These are phyloP conservation scores for Acacia confusa DNA, from an alignment of 306 rosid genomes.

Conservation along the genomic window DNA sequence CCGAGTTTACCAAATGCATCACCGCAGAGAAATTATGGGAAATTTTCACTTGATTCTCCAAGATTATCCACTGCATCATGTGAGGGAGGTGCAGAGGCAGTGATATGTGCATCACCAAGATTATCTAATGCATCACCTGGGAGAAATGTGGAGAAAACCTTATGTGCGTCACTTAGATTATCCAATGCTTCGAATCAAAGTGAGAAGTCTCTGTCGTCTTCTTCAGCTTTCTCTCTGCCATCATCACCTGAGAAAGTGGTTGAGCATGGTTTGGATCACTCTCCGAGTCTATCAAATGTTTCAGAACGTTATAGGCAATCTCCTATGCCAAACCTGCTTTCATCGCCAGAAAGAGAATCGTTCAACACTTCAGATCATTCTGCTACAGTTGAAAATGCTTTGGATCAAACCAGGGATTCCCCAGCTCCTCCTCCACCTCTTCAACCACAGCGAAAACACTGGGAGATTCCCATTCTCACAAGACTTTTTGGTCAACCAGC, in stretches of 20 bases:
- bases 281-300: slow-evolving; percentile 49
- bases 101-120: neutral
- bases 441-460: slow-evolving; percentile 35
- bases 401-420: neutral
- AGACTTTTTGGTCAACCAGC: slow-evolving; percentile 11
- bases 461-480: slow-evolving; percentile 31
- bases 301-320: slow-evolving; percentile 40
- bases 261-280: slow-evolving; percentile 39
- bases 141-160: slow-evolving; percentile 21
- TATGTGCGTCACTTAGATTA: slow-evolving; percentile 15
- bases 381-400: slow-evolving; percentile 4
- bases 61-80: neutral
- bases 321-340: slow-evolving; percentile 36
- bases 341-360: slow-evolving; percentile 43
- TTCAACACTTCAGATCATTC: neutral
- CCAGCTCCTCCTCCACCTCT: slow-evolving; percentile 5
- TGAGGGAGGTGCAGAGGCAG: neutral
- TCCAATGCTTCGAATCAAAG: slow-evolving; percentile 40
- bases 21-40: neutral
- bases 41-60: neutral
- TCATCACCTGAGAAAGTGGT: slow-evolving; percentile 46
- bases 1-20: neutral
- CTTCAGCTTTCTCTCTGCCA: slow-evolving; percentile 49
- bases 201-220: slow-evolving; percentile 23
- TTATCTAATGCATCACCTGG: slow-evolving; percentile 10